Conservation (phyloP, 2,329 filamentous ascomycete genomes). For the Pseudopyricularia javanii region DNA sequence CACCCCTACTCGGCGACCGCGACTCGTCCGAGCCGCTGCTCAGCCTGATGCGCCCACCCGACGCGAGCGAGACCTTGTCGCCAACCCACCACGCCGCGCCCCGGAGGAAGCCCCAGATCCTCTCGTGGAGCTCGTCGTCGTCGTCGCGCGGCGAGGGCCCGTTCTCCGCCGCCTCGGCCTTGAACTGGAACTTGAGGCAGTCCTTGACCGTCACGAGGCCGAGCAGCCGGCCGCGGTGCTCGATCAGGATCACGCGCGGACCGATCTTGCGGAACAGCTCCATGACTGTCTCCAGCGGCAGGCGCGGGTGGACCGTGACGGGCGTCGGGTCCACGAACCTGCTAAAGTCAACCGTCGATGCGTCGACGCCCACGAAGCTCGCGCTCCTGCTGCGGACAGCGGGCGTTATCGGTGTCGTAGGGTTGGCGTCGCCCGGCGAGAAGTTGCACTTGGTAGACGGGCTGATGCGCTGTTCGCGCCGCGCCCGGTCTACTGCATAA, state of each 20-base stretch:
- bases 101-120: constrained; percentile 48
- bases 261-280: constrained; percentile 98
- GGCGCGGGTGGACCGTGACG: constrained; percentile 77
- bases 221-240: constrained; percentile 71
- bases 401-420: constrained; percentile 25
- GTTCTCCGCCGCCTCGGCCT: constrained; percentile 77
- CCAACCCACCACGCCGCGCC: constrained; percentile 45
- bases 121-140: constrained; percentile 49
- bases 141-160: constrained; percentile 34
- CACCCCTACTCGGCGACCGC: constrained; percentile 7
- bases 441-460: constrained; percentile 66
- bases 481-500: constrained; percentile 76
- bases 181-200: constrained; percentile 94
- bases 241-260: constrained; percentile 81
- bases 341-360: constrained; percentile 56
- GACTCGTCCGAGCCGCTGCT: constrained; percentile 23
- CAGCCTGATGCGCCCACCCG: constrained; percentile 45
- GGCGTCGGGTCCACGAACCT: constrained; percentile 84
- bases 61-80: constrained; percentile 36
- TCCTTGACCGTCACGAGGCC: constrained; percentile 95
- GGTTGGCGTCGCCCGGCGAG: constrained; percentile 27
- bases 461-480: constrained; percentile 50
- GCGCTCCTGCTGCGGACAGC: constrained; percentile 25
- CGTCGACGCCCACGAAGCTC: constrained; percentile 32
- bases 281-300: constrained; percentile 94